A percentile compares a stretch with the other conserved stretches of the same genome.
Evolutionary conservation across 805 yeast genomes (phyloP).

Genomic region (Cyberlindnera xylosilytica): DNA sequence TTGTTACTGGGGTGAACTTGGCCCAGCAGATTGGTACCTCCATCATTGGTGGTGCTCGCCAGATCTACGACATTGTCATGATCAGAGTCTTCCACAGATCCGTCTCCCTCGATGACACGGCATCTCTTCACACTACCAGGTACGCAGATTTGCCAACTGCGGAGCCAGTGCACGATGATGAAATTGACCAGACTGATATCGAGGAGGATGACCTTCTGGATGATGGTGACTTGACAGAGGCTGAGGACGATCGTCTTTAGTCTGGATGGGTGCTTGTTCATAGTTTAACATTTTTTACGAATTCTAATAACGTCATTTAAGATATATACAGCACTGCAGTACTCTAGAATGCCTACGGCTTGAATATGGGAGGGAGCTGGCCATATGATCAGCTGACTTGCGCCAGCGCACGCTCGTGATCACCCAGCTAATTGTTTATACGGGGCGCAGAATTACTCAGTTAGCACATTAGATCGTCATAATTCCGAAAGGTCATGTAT

Average conservation of each 20-base stretch:
- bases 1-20: slow-evolving; percentile 29
- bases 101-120: slow-evolving; percentile 16
- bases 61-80: slow-evolving; percentile 2
- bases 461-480: too few relatives aligned
- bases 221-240: slow-evolving; percentile 30
- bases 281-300: not conserved
- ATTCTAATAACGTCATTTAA: slow-evolving; percentile 1
- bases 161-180: slow-evolving; percentile 12
- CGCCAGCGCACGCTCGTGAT: too few relatives aligned
- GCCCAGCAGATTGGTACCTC: slow-evolving; percentile 11
- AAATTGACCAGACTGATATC: slow-evolving; percentile 12
- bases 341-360: too few relatives aligned
- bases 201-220: slow-evolving; percentile 28
- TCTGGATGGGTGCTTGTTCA: not conserved
- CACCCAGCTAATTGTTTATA: too few relatives aligned
- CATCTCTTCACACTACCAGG: slow-evolving; percentile 2
- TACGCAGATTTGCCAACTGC: slow-evolving; percentile 12
- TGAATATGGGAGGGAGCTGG: too few relatives aligned
- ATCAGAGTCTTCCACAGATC: slow-evolving; percentile 16
- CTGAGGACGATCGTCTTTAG: slow-evolving; percentile 26
- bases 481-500: too few relatives aligned
- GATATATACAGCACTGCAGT: not conserved
- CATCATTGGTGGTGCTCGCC: slow-evolving; percentile 10
- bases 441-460: too few relatives aligned
- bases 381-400: too few relatives aligned